Base-by-base conservation (phyloP, 1,284 basidiomycete species). In the Coniophora puteana region DNA sequence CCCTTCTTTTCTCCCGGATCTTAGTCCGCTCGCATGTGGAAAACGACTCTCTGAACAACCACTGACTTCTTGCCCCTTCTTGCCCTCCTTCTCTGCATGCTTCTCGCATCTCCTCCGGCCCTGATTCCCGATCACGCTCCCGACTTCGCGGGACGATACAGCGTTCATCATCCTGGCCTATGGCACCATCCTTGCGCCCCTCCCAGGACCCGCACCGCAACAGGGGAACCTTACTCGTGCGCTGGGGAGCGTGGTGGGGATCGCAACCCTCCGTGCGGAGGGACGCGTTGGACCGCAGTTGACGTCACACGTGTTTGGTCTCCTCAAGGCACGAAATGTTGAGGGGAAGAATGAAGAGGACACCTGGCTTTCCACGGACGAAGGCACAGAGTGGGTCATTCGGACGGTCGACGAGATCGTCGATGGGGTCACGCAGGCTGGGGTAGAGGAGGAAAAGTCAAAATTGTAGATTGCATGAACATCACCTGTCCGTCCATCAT, bases 121-220 rank as follows among this genome's bases (percentile, higher is more conserved):
- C 50, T 61, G 57, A 55, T 55, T 62, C 54, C 56, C 51, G 54
- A 62, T 52, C 54, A 62, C 61, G 45, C 45, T 51, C 52, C 41
- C 51, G 56, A 36, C 54, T 48, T 54, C 47, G 48, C 29, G 48
- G 13, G 14, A 17, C 41, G 38, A 43, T 55, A 35, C 54, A 90
- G 87, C 88, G 46, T 95, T 95, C 70, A 96, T 99, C 63, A 89
- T 98, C 68, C 82, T 91, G 63, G 80, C 83, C 46, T 99, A 99
- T 65, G 93, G 93, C 47, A 72, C 86, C 16, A 77, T 97, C 14
- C 82, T 98, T 51, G 71, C 90, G 41, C 90, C 88, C 54, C 63
- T 86, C 52, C 74, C 85, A 51, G 78, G 71, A 54, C 72, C 63
- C 47, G 72, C 78, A 67, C 61, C 59, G 50, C 76, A 82, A 66